phyloP scores from a whole-genome alignment of 2,329 filamentous ascomycete genomes.

The Verticillium nubilum region DNA sequence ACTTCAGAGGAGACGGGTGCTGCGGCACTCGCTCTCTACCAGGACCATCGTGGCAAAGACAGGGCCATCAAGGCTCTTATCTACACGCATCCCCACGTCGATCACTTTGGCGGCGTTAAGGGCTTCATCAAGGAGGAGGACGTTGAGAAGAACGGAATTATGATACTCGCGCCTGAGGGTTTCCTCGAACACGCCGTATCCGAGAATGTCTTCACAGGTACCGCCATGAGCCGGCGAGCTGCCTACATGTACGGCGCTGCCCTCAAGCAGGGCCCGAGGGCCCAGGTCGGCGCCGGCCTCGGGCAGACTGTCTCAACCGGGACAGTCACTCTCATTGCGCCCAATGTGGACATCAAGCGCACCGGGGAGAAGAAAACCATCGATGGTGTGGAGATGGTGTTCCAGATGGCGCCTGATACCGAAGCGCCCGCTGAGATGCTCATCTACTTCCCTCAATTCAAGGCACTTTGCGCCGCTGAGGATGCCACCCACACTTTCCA shows the following conservation, averaged over 20 bases:
- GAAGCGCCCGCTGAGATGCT: constrained; percentile 37
- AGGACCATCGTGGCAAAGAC: constrained; percentile 14
- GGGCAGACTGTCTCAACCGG: constrained; percentile 26
- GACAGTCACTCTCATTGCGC: constrained; percentile 24
- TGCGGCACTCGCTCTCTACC: constrained; percentile 27
- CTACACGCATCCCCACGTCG: constrained; percentile 34
- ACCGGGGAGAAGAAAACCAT: constrained; percentile 23
- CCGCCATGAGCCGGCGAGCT: constrained; percentile 30
- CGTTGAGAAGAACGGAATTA: constrained; percentile 10
- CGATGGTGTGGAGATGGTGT: constrained; percentile 30
- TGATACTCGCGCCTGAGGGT: constrained; percentile 27
- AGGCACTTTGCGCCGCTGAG: constrained; percentile 31
- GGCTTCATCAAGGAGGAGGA: constrained; percentile 14
- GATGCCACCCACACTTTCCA: constrained; percentile 32
- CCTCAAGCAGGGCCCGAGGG: constrained; percentile 19
- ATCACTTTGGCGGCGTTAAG: constrained; percentile 27
- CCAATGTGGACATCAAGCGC: constrained; percentile 22
- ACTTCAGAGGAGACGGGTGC: constrained; percentile 27
- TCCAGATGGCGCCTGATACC: constrained; percentile 33
- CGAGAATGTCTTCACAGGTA: constrained; percentile 32
- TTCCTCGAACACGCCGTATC: constrained; percentile 30
- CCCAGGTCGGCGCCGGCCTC: constrained; percentile 30
- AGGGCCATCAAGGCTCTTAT: constrained; percentile 25
- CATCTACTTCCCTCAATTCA: constrained; percentile 29
- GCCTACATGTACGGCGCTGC: constrained; percentile 33